Evolutionary conservation across 192 early-diverging fungal genomes (phyloP).

Genomic region (Thoreauomyces humboldtii): DNA sequence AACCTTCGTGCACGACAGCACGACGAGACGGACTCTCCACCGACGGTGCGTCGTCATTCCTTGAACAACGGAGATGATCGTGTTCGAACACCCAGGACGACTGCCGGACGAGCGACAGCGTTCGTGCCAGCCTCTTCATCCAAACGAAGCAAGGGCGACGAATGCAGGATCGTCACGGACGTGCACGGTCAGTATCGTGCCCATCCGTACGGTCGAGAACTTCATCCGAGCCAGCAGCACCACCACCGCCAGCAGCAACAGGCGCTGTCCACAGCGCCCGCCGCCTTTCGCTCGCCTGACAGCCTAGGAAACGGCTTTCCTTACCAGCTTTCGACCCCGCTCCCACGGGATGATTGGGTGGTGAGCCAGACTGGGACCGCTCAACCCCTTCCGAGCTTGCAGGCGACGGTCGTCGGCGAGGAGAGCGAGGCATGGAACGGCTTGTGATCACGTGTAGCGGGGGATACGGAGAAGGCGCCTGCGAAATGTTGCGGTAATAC

Average conservation of each 20-base stretch:
- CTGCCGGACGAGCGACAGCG: neutral
- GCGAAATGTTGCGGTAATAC: too few species aligned
- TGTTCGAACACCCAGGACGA: neutral
- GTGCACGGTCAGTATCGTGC: neutral
- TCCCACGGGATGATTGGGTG: too few species aligned
- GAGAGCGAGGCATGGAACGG: too few species aligned
- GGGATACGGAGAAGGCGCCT: too few species aligned
- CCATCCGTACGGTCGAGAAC: neutral
- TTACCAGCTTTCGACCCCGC: conserved; percentile 3
- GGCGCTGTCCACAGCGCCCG: neutral
- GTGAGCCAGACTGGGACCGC: neutral
- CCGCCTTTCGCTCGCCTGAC: neutral
- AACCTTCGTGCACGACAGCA: neutral
- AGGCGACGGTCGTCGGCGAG: too few species aligned
- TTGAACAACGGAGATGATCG: neutral
- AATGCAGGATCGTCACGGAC: neutral
- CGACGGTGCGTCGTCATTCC: neutral
- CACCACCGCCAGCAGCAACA: neutral
- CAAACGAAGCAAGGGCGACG: neutral
- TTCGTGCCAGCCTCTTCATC: neutral
- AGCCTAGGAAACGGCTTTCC: too few species aligned
- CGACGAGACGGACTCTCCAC: neutral
- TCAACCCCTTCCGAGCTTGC: neutral
- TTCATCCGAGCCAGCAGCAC: neutral
- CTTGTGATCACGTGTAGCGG: too few species aligned